Percentiles rank a stretch among this genome's conserved stretches.
phyloP scores from a whole-genome alignment of 1,284 basidiomycete species.

The Cystobasidium slooffiae region DNA sequence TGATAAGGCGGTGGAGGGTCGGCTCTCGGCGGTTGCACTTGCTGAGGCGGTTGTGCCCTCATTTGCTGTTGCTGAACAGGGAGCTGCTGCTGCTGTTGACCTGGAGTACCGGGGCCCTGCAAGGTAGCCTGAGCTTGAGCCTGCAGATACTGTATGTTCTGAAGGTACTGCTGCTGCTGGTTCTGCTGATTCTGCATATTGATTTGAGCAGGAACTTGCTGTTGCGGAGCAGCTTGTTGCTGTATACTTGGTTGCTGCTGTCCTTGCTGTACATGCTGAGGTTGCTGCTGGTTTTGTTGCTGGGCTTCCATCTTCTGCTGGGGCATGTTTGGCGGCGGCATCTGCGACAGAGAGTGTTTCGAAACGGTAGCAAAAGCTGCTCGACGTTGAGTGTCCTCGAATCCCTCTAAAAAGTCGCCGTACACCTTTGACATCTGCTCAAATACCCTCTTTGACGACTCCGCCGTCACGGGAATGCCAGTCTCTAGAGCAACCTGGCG shows the following conservation, averaged over 20 bases:
- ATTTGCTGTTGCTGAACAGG: slow-evolving; percentile 11
- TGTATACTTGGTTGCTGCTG: slow-evolving; percentile 7
- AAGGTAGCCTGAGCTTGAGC: slow-evolving; percentile 26
- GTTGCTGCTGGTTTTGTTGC: slow-evolving; percentile 30
- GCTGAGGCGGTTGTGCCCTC: slow-evolving; percentile 1
- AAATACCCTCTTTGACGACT: slow-evolving; percentile 44
- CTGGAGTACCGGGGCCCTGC: slow-evolving; percentile 10
- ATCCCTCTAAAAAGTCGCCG: slow-evolving; percentile 47
- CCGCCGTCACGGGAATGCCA: slow-evolving; percentile 47
- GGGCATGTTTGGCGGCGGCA: slow-evolving; percentile 16
- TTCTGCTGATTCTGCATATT: slow-evolving; percentile 32
- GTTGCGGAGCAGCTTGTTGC: slow-evolving; percentile 17
- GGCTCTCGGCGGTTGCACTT: not conserved
- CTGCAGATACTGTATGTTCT: slow-evolving; percentile 38
- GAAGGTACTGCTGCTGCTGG: slow-evolving; percentile 33
- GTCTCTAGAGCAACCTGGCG: slow-evolving; percentile 48
- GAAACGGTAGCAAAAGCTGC: slow-evolving; percentile 42
- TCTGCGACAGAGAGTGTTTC: slow-evolving; percentile 33
- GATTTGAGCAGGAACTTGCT: not conserved
- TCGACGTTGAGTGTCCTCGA: slow-evolving; percentile 49
- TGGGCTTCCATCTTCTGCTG: not conserved
- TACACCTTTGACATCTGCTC: slow-evolving; percentile 49
- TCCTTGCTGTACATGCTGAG: slow-evolving; percentile 7
- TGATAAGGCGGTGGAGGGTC: slow-evolving; percentile 13
- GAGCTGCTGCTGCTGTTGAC: slow-evolving; percentile 38